Evolutionary conservation across 2,329 filamentous ascomycete genomes (phyloP), one percentile per base, ranked within the genome.

Genomic region (Talaromyces sp.): DNA sequence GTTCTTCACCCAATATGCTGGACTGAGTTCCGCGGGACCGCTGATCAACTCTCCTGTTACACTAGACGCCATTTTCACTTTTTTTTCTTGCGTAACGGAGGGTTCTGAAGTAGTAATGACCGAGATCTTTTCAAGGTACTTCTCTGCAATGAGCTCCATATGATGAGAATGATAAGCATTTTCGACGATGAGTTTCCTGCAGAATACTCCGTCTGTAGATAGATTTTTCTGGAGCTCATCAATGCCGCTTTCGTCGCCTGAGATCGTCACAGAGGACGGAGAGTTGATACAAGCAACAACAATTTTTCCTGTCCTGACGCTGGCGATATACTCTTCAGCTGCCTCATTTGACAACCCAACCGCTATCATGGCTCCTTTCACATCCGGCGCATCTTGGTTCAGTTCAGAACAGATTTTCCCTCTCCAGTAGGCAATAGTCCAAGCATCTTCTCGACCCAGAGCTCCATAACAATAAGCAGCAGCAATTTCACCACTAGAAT

Each of bases 401-500:
- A 41, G 16, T 16, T 41, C 39, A 5, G 39, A 41, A 3, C 39
- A 41, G 14, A 41, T 41, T 41, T n/a, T 41, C 3, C 39, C 39
- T 41, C 39, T 41, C 39, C 39, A 41, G 16, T 41, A 41, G 14
- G 39, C 39, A 41, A 41, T 16, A n/a, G 39, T n/a, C 39, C 39
- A 41, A 10, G 39, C 39, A 5, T 41, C 39, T 41, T 41, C 39
- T 14, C 39, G 39, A 41, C 39, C 6, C 14, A 41, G n/a, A n/a
- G 39, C 39, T 41, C 80, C 82, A 0, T 79, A 77, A 1, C 80
- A 79, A 62, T 82, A 83, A 0, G 78, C 81, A 0, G 79, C 79
- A 3, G 68, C 79, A 10, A 83, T 83, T 67, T 83, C 82, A 14
- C 82, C 82, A 0, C 77, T 79, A 0, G 80, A 82, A 68, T 83